Evolutionary conservation across 495 filamentous ascomycete genomes (phyloP).

Genomic region (Evernia prunastri): DNA sequence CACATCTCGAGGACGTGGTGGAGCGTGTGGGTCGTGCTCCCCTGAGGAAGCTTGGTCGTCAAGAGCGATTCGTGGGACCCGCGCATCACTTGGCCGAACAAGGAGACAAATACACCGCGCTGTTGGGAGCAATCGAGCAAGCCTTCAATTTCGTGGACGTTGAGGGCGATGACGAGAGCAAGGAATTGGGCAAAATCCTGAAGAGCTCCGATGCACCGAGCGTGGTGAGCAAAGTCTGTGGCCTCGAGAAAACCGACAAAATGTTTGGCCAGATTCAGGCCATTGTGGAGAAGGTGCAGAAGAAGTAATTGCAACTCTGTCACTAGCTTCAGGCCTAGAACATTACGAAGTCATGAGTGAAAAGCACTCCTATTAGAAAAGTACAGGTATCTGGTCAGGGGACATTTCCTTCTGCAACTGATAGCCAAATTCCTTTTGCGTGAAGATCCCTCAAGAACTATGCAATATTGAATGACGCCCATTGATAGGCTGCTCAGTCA

Average conservation of each 20-base stretch:
- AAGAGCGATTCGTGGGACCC: constrained; percentile 93
- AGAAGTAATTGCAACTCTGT: constrained; percentile 17
- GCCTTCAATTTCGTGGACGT: constrained; percentile 91
- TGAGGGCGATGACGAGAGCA: constrained; percentile 78
- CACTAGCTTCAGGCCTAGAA: background rate
- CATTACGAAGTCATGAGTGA: constrained; percentile 4
- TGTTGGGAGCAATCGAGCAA: constrained; percentile 75
- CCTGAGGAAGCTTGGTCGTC: constrained; percentile 81
- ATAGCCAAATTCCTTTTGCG: background rate
- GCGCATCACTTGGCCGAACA: constrained; percentile 76
- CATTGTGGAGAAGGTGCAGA: constrained; percentile 73
- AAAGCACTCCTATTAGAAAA: constrained; percentile 3
- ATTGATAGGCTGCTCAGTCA: background rate
- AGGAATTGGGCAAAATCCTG: constrained; percentile 75
- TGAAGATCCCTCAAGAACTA: background rate
- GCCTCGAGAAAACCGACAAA: constrained; percentile 62
- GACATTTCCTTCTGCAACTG: background rate
- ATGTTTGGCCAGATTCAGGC: constrained; percentile 64
- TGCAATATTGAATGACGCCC: background rate
- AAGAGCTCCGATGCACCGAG: constrained; percentile 60
- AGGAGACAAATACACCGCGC: constrained; percentile 58
- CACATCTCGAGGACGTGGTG: constrained; percentile 84
- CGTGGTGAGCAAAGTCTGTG: constrained; percentile 64
- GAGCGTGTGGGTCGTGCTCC: constrained; percentile 95
- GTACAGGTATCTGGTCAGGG: background rate